A percentile compares a stretch with the other conserved stretches of the same genome.
Evolutionary conservation across 2,329 filamentous ascomycete species (phyloP).

Genomic region (Penicillium thymicola): DNA sequence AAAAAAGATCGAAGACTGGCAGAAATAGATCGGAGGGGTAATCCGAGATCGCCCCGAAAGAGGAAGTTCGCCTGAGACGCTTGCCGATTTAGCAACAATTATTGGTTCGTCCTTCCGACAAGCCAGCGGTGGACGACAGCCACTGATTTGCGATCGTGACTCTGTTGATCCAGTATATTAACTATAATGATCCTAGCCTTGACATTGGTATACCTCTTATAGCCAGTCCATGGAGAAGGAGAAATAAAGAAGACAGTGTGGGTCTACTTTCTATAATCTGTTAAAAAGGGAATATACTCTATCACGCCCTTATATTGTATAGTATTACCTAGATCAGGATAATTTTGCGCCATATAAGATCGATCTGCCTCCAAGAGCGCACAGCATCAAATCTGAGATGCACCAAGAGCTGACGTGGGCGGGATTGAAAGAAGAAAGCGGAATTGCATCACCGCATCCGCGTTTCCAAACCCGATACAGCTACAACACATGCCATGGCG

Average conservation of each 20-base stretch:
- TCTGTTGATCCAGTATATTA: background rate
- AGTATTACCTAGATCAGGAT: background rate
- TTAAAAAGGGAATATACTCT: background rate
- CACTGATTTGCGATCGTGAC: constrained; percentile 6
- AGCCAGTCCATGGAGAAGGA: background rate
- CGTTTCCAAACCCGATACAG: background rate
- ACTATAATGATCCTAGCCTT: background rate
- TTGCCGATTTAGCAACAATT: background rate
- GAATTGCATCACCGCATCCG: constrained; percentile 3
- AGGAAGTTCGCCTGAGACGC: constrained; percentile 21
- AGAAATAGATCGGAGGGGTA: constrained; percentile 12
- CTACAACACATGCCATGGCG: constrained; percentile 1
- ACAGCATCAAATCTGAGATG: background rate
- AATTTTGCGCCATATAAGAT: background rate
- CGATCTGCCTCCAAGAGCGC: background rate
- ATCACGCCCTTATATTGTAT: background rate
- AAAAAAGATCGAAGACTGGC: background rate
- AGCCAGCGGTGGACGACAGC: background rate
- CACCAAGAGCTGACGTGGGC: background rate
- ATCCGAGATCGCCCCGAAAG: constrained; percentile 24
- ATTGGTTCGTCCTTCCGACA: constrained; percentile 14
- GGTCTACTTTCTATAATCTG: background rate
- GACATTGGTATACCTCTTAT: background rate
- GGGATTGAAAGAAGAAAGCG: background rate
- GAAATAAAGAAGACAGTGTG: background rate